Evolutionary conservation across 257 asterid genomes (phyloP), one percentile per base, ranked within the genome.

Genomic region (Mentha longifolia): DNA sequence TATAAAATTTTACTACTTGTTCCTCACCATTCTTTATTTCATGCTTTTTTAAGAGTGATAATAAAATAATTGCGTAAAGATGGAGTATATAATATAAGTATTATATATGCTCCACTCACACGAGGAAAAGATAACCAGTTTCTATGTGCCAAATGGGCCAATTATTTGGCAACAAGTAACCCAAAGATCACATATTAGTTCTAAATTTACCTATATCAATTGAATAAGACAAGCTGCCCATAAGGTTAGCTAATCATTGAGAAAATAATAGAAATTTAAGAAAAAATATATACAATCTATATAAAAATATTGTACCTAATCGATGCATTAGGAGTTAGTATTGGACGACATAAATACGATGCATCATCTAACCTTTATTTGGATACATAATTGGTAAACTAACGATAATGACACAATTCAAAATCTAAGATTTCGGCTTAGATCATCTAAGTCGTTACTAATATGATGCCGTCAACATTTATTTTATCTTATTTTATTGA

Each of bases 301-400:
- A 45, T 14, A 61, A 7, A 41, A 46, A 1, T 6, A 28, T 37
- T 13, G 41, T 46, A 70, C 73, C 76, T 64, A 76, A 76, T 43
- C 50, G 33, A 61, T 20, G 71, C 68, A 67, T 42, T 25, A 65
- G 25, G 16, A 22, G 4, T 28, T 16, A 39, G 54, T 11, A 68
- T 31, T 76, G 60, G 76, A 65, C 59, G 74, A 76, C 81, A 80
- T 43, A 76, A 35, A 76, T 73, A 56, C 76, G 70, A 30, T 31
- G 10, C 28, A 49, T 57, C 47, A 46, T 74, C 39, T 35, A 78
- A 54, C 61, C 77, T 72, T 61, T 2, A 49, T 35, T 68, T 61
- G 56, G 50, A 56, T 37, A 39, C 7, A 15, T 61, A 72, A 60
- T 14, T 0, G 12, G 6, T 15, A 45, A 8, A 33, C 66, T 14